Conservation (phyloP, 73 alveolate species). For the Paramecium pentaurelia region DNA sequence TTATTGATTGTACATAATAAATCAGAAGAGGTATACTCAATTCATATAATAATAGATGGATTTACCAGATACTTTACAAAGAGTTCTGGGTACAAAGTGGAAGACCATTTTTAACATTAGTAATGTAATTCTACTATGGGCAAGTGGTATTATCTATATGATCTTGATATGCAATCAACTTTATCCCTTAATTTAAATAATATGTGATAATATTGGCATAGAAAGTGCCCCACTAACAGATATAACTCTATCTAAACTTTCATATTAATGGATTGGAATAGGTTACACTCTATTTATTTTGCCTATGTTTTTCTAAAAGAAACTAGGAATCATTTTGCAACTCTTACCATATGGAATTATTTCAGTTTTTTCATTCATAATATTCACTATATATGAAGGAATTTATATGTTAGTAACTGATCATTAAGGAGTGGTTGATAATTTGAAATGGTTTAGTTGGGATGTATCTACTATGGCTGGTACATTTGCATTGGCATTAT, state of each 20-base stretch:
- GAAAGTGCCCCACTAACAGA: not conserved
- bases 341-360: not conserved
- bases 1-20: not conserved
- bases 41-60: not conserved
- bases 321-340: constrained; percentile 18
- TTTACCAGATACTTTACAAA: not conserved
- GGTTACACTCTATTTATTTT: not conserved
- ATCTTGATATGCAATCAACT: constrained; percentile 3
- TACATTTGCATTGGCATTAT: constrained; percentile 8
- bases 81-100: constrained; percentile 25
- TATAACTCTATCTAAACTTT: not conserved
- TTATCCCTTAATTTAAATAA: not conserved
- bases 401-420: not conserved
- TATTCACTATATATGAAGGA: not conserved
- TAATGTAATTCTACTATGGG: constrained; percentile 13
- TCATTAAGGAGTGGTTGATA: not conserved
- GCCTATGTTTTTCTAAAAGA: constrained; percentile 1
- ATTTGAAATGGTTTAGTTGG: constrained; percentile 4
- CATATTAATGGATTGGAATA: constrained; percentile 26
- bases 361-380: not conserved
- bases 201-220: not conserved
- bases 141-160: constrained; percentile 1
- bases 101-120: not conserved
- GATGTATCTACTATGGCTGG: constrained; percentile 31
- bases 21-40: not conserved